Conservation (phyloP, 768 basidiomycete genomes). For the Panaeolus papilionaceus region DNA sequence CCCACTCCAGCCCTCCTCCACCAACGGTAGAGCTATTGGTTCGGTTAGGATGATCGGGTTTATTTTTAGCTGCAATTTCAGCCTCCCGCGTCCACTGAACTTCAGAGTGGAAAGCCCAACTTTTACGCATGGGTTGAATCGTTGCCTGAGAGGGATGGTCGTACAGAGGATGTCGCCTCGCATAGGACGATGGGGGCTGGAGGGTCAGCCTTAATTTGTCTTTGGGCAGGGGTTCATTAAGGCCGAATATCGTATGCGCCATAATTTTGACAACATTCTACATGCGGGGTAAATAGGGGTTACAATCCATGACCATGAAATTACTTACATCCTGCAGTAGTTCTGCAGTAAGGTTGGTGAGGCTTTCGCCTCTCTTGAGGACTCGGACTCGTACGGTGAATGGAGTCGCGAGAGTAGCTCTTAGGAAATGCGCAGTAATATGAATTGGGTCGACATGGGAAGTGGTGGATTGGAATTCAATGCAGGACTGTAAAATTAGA, state of each 20-base stretch:
- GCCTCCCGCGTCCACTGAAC: constrained; percentile 48
- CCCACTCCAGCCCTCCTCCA: constrained; percentile 63
- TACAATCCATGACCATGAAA: neutral
- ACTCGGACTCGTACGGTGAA: constrained; percentile 55
- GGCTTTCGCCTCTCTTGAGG: constrained; percentile 56
- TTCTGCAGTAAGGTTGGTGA: constrained; percentile 64
- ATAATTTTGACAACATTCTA: constrained; percentile 55
- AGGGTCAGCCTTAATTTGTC: constrained; percentile 40
- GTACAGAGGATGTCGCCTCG: constrained; percentile 63
- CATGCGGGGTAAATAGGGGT: constrained; percentile 3
- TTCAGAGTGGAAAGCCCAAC: constrained; percentile 43
- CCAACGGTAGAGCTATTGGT: constrained; percentile 48
- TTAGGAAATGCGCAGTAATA: constrained; percentile 64
- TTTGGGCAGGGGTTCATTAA: constrained; percentile 41
- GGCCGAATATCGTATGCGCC: constrained; percentile 62
- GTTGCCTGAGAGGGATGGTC: constrained; percentile 53
- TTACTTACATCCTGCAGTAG: constrained; percentile 58
- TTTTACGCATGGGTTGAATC: constrained; percentile 26
- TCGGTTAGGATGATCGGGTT: constrained; percentile 41
- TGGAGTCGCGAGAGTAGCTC: constrained; percentile 43
- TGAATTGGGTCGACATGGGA: constrained; percentile 63
- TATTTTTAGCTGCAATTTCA: constrained; percentile 45
- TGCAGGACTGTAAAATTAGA: constrained; percentile 58
- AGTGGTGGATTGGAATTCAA: constrained; percentile 53
- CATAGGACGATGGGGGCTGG: constrained; percentile 60